These are phyloP conservation scores for Termitomyces heimii DNA, from an alignment of 768 basidiomycete genomes.

Conservation along the genomic window DNA sequence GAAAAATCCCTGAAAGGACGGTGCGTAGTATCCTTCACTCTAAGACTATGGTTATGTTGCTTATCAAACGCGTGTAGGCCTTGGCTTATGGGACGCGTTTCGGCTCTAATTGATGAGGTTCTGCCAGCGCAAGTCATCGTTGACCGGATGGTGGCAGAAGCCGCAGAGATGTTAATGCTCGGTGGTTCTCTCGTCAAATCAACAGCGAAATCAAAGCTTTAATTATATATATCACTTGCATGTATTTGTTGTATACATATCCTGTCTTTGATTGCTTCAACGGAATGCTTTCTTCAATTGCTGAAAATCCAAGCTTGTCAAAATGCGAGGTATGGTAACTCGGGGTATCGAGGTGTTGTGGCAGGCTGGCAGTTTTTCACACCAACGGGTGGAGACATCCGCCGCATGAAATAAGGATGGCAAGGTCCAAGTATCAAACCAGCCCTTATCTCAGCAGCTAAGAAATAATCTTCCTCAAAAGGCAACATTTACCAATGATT, in stretches of 20 bases:
- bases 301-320: not conserved
- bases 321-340: not conserved
- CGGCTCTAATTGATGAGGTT: conserved; percentile 67
- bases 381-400: not conserved
- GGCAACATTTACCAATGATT: not conserved
- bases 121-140: conserved; percentile 80
- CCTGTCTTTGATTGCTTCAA: not conserved
- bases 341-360: not conserved
- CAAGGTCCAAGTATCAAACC: not conserved
- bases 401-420: not conserved
- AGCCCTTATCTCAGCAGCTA: not conserved
- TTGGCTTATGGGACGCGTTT: conserved; percentile 84
- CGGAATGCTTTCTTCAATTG: not conserved
- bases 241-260: not conserved
- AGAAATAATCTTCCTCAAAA: not conserved
- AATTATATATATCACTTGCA: conserved; percentile 2
- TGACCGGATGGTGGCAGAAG: conserved; percentile 61
- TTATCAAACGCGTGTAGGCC: conserved; percentile 18
- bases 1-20: conserved; percentile 66
- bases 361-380: not conserved
- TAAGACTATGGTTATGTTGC: not conserved
- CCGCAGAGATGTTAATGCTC: conserved; percentile 26
- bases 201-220: conserved; percentile 46
- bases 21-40: conserved; percentile 6
- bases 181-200: conserved; percentile 31